Evolutionary conservation across 2,329 filamentous ascomycete genomes (phyloP).

Genomic region (Bimuria novae-zelandiae): DNA sequence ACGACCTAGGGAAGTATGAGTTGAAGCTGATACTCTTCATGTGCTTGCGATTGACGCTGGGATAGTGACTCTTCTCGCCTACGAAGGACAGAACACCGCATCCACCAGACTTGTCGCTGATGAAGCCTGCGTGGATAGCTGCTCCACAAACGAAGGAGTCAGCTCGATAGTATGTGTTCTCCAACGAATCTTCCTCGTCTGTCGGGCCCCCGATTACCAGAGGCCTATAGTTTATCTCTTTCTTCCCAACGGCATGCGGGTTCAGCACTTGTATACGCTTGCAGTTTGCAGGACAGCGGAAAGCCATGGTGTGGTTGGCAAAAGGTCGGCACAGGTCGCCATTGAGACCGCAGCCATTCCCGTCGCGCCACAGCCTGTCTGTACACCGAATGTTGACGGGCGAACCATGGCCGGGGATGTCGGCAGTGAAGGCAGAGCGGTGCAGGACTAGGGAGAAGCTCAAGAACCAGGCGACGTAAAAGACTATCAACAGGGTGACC

Average conservation of each 20-base stretch:
- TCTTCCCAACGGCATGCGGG: conserved; percentile 73
- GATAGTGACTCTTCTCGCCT: conserved; percentile 68
- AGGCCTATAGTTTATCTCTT: conserved; percentile 61
- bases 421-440: conserved; percentile 61
- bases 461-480: conserved; percentile 70
- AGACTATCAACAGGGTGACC: conserved; percentile 61
- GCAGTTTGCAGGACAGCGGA: conserved; percentile 76
- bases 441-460: conserved; percentile 72
- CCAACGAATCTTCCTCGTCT: conserved; percentile 44
- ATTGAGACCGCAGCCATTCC: conserved; percentile 74
- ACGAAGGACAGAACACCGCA: conserved; percentile 80
- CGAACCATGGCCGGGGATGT: conserved; percentile 69
- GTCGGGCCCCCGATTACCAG: conserved; percentile 61
- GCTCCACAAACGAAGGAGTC: conserved; percentile 88
- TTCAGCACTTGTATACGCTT: conserved; percentile 68
- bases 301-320: conserved; percentile 69
- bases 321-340: conserved; percentile 78
- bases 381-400: conserved; percentile 70
- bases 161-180: conserved; percentile 73
- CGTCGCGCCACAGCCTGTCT: conserved; percentile 69
- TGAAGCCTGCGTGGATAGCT: conserved; percentile 81
- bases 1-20: conserved; percentile 87
- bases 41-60: conserved; percentile 68
- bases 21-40: conserved; percentile 80
- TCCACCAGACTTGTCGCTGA: conserved; percentile 72